phyloP scores from a whole-genome alignment of 495 filamentous ascomycete genomes.

The Penicillium paradoxum region DNA sequence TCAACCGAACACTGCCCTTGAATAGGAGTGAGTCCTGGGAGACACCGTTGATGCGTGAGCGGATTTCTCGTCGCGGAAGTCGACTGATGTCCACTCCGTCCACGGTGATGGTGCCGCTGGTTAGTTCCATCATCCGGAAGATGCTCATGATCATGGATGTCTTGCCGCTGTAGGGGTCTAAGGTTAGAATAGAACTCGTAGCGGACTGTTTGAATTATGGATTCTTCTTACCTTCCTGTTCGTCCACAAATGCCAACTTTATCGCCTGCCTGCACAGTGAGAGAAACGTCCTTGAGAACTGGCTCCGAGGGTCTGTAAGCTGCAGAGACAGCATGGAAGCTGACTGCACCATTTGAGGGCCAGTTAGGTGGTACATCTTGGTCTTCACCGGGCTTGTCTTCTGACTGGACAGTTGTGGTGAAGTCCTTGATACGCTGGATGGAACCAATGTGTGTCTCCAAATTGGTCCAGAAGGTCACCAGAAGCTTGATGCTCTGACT shows the following conservation, averaged over 20 bases:
- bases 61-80: conserved; percentile 44
- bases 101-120: conserved; percentile 39
- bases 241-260: conserved; percentile 53
- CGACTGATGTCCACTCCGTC: conserved; percentile 46
- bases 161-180: conserved; percentile 39
- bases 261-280: conserved; percentile 50
- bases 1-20: conserved; percentile 41
- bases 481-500: conserved; percentile 47
- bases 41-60: conserved; percentile 45
- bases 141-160: conserved; percentile 47
- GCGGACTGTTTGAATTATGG: background rate
- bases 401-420: conserved; percentile 42
- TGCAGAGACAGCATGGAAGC: conserved; percentile 42
- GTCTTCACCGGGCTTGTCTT: conserved; percentile 43
- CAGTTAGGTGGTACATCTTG: conserved; percentile 38
- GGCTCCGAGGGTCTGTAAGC: conserved; percentile 38
- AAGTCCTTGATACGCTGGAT: conserved; percentile 57
- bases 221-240: conserved; percentile 38
- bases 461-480: conserved; percentile 52
- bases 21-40: conserved; percentile 57
- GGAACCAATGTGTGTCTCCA: conserved; percentile 55
- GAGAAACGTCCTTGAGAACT: conserved; percentile 46
- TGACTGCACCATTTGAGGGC: conserved; percentile 48
- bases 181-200: background rate
- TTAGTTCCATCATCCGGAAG: conserved; percentile 50